Evolutionary conservation across 352 stramenopile genomes (phyloP).

Genomic region (Blastocystis sp.): DNA sequence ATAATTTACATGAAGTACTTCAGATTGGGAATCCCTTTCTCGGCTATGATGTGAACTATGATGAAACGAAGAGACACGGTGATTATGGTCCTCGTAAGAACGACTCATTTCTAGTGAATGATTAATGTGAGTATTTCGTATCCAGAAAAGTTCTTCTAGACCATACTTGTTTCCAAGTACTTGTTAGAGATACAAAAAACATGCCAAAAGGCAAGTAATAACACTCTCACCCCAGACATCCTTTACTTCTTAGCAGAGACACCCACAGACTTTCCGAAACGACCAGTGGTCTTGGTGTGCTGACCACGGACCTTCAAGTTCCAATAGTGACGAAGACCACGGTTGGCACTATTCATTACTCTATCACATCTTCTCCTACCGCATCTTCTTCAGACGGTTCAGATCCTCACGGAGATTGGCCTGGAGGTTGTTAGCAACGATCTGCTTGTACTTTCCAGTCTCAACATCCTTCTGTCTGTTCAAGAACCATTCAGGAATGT

Average conservation of each 20-base stretch:
- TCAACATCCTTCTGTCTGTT: conserved; percentile 99
- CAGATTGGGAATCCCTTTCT: neutral
- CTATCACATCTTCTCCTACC: conserved; percentile 65
- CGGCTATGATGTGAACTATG: neutral
- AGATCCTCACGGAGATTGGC: conserved; percentile 97
- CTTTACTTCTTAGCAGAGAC: conserved; percentile 42
- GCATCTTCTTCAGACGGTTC: conserved; percentile 99
- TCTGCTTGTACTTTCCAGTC: conserved; percentile 95
- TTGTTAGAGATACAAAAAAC: neutral
- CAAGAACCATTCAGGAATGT: conserved; percentile 98
- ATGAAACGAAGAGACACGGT: neutral
- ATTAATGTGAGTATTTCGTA: neutral
- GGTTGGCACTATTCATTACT: conserved; percentile 71
- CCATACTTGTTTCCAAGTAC: neutral
- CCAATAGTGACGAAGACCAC: conserved; percentile 99
- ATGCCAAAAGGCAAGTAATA: conserved; percentile 18
- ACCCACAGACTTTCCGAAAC: conserved; percentile 66
- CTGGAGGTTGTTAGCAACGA: conserved; percentile 94
- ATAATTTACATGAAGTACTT: neutral
- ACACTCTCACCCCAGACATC: conserved; percentile 1
- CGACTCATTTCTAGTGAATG: neutral
- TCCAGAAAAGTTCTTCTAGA: neutral
- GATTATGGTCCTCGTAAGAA: neutral
- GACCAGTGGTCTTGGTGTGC: conserved; percentile 98
- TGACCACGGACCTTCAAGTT: conserved; percentile 96